Evolutionary conservation across 352 stramenopile species (phyloP).

Genomic region (Globisporangium alternatum): DNA sequence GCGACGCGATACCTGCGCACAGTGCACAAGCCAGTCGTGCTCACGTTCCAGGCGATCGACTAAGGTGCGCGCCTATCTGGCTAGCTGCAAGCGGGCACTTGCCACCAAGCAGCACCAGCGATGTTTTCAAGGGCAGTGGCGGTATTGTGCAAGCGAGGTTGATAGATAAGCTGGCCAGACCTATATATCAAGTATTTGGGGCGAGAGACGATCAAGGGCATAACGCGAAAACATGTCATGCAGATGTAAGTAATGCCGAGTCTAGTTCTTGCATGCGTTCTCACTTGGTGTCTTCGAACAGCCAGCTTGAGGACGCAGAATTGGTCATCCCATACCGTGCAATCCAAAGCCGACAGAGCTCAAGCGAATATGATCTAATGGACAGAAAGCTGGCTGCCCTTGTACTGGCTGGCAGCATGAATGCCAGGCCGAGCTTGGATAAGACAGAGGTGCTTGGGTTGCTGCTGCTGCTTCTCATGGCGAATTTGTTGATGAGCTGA

Average conservation of each 20-base stretch:
- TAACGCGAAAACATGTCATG: slow-evolving; percentile 2
- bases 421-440: neutral
- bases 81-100: neutral
- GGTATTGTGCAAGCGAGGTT: slow-evolving; percentile 2
- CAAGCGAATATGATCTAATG: neutral
- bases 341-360: neutral
- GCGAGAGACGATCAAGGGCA: neutral
- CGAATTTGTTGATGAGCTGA: neutral
- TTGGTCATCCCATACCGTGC: neutral
- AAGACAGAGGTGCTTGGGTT: neutral
- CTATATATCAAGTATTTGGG: slow-evolving; percentile 12
- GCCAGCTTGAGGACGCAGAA: neutral
- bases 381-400: neutral
- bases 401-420: too few relatives aligned
- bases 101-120: neutral
- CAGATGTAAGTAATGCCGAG: neutral
- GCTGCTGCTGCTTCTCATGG: neutral
- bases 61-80: slow-evolving; percentile 12
- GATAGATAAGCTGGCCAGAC: slow-evolving; percentile 5
- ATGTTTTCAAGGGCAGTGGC: neutral
- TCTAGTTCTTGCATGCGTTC: neutral
- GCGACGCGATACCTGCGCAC: slow-evolving; percentile 69
- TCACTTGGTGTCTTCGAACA: neutral
- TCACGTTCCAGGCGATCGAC: slow-evolving; percentile 81
- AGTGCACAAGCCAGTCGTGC: slow-evolving; percentile 66